Base-by-base conservation (phyloP, 805 yeast species). In the Maudiozyma bulderi region DNA sequence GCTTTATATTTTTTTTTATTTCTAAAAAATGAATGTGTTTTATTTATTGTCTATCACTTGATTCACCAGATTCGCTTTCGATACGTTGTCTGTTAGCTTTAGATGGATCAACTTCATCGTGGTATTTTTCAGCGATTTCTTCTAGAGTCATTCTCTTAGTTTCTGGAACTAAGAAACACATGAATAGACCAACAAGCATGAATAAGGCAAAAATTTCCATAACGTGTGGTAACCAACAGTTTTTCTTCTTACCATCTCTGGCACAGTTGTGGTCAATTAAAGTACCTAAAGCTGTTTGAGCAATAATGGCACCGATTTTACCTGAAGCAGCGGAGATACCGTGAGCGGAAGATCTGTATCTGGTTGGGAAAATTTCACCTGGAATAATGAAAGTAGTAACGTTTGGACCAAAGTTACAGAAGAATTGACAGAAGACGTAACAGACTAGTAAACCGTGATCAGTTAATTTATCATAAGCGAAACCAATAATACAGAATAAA, bases 291-390 rank as follows among this genome's bases (percentile, higher is more conserved):
- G 86, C 84, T 53, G 90, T 82, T 73, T 84, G 93, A 31, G 96
- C 95, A 74, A 88, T 80, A 58, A 88, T 86, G 51, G 96, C 95
- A 73, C 96, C 96, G 60, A 87, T 74, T 69, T 88, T 88, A 75
- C 96, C 96, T 34, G 80, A 69, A 46, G 95, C 96, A 59, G 96
- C 96, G 54, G 95, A 87, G 54, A 88, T 76, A 76, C 96, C 96
- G 62, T 88, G 96, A 45, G 96, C 95, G 57, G 95, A 81, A 28
- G 95, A 87, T 82, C 96, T 84, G 73, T 87, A 88, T 76, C 95
- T 82, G 50, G 96, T 88, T 67, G 96, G 96, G 84, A 74, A 89
- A 66, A 80, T 73, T 74, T 88, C 96, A 71, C 95, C 96, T 45
- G 96, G 95, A 64, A 86, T 76, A 61, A 88, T 80, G 66, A 88